Evolutionary conservation across 1,284 basidiomycete genomes (phyloP).

Genomic region (Testicularia cyperi): DNA sequence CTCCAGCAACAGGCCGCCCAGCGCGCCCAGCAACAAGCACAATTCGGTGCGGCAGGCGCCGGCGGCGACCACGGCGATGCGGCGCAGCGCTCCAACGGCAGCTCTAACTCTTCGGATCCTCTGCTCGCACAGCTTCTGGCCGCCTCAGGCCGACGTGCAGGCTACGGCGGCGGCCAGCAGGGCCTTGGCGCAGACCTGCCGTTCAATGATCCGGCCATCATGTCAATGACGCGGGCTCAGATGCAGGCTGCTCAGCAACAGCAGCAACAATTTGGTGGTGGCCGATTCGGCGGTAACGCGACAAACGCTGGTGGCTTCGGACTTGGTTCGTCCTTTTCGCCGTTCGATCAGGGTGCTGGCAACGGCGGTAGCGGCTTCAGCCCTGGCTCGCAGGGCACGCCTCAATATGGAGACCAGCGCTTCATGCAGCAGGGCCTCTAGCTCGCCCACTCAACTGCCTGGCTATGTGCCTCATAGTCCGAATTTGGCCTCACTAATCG

Average conservation of each 20-base stretch:
- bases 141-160: slow-evolving; percentile 16
- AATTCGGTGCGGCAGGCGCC: slow-evolving; percentile 10
- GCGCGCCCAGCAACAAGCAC: slow-evolving; percentile 32
- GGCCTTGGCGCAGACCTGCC: slow-evolving; percentile 25
- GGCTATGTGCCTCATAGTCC: too few species aligned
- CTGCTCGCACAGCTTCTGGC: slow-evolving; percentile 55
- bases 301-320: slow-evolving; percentile 25
- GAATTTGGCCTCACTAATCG: too few species aligned
- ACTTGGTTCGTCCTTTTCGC: slow-evolving; percentile 23
- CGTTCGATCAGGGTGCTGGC: slow-evolving; percentile 21
- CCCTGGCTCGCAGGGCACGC: slow-evolving; percentile 1
- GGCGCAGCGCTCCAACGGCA: slow-evolving; percentile 11
- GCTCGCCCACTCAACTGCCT: too few species aligned
- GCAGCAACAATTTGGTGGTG: slow-evolving; percentile 16
- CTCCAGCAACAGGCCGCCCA: slow-evolving; percentile 36
- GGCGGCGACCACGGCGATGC: slow-evolving; percentile 10
- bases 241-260: slow-evolving; percentile 39
- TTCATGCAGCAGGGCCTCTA: slow-evolving; percentile 23
- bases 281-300: slow-evolving; percentile 18
- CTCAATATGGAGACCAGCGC: slow-evolving; percentile 24
- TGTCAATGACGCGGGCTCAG: slow-evolving; percentile 48
- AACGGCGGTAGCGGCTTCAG: slow-evolving; percentile 18
- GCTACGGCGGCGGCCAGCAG: slow-evolving; percentile 8
- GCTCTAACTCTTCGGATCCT: slow-evolving; percentile 39
- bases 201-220: slow-evolving; percentile 49